These are phyloP conservation scores for Neocallimastix lanati DNA, from an alignment of 192 early-diverging fungal genomes.

Conservation along the genomic window DNA sequence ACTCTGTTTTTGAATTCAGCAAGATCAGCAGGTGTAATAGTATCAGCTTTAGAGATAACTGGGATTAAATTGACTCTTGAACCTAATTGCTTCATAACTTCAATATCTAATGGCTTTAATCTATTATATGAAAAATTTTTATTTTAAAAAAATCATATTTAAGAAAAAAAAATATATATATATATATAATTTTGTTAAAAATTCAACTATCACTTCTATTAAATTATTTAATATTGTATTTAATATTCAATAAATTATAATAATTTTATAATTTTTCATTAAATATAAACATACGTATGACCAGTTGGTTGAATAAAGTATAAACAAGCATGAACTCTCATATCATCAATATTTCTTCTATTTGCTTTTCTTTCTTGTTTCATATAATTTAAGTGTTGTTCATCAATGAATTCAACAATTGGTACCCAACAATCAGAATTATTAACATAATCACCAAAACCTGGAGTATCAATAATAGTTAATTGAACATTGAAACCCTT, in stretches of 20 bases:
- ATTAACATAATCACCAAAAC: conserved; percentile 80
- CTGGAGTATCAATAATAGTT: conserved; percentile 80
- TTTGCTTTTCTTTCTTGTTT: conserved; percentile 74
- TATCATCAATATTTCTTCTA: conserved; percentile 71
- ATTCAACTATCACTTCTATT: no score
- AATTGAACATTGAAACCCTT: conserved; percentile 95
- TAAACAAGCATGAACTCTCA: conserved; percentile 92
- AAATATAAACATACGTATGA: conserved; percentile 46
- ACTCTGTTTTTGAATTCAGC: conserved; percentile 89
- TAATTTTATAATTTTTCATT: background rate
- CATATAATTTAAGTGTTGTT: conserved; percentile 91
- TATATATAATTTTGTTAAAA: no score
- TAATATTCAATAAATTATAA: no score
- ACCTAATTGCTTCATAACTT: conserved; percentile 93
- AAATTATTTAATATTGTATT: no score
- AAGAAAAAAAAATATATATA: no score
- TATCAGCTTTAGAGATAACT: conserved; percentile 96
- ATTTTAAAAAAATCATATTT: no score
- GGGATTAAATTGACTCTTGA: conserved; percentile 94
- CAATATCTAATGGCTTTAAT: conserved; percentile 80
- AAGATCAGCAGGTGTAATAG: conserved; percentile 76
- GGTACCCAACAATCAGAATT: conserved; percentile 95
- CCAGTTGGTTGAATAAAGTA: conserved; percentile 98
- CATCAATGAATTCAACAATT: conserved; percentile 93
- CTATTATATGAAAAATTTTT: no score